Base-by-base conservation (phyloP, 306 rosid genomes). In the Lathyrus oleraceus region DNA sequence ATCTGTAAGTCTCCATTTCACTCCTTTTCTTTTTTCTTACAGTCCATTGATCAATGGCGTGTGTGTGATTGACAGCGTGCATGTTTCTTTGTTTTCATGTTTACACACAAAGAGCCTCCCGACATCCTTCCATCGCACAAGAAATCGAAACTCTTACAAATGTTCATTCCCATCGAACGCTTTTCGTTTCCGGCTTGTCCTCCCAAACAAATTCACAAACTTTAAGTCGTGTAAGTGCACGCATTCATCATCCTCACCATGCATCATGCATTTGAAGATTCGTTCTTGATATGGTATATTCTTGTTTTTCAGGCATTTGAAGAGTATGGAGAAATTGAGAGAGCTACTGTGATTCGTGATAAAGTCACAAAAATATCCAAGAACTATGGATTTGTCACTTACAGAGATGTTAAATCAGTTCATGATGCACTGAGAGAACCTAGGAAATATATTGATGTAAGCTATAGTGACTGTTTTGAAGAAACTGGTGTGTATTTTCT, bases 141-240 rank as follows among this genome's bases (percentile, higher is more conserved):
- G 89, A 87, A 85, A 91, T 91, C 76, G 86, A 83, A 85, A 85
- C 86, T 84, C 77, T 88, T 72, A 93, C 96, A 61, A 85, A 84
- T 83, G 85, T 87, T 19, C 88, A 88, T 85, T 87, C 70, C 64
- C 87, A 85, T 72, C 91, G 96, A 85, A 89, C 84, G 94, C 96
- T 91, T 89, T 91, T 87, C 84, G 96, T 91, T 78, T 89, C 90
- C 78, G 90, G 91, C 82, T 85, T 91, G 94, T 84, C 96, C 35
- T 82, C 88, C 90, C 85, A 81, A 75, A 91, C 96, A 81, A 53
- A 83, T 71, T 80, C 91, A 59, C 93, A 84, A 77, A 91, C 97
- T 65, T 81, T 91, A 91, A 82, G 87, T 88, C 90, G 78, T 83
- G 92, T 91, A 95, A 88, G 95, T 91, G 95, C 47, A 68, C 72